Conservation (phyloP, 2,329 filamentous ascomycete species). For the Talaromyces sp. region DNA sequence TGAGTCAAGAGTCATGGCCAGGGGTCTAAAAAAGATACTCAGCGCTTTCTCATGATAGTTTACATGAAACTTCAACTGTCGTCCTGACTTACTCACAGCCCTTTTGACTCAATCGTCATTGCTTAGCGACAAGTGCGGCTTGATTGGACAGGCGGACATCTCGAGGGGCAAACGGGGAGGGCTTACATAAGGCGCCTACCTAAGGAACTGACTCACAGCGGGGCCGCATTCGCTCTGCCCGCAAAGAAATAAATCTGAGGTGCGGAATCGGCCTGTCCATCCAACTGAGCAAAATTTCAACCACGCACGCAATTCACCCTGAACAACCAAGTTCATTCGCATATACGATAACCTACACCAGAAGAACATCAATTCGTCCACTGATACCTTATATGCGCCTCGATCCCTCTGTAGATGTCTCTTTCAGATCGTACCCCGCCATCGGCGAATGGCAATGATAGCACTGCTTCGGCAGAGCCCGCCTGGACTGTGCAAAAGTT, state of each 20-base stretch:
- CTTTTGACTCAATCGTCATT: neutral
- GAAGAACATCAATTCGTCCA: neutral
- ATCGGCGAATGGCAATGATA: slow-evolving; percentile 16
- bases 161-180: neutral
- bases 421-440: slow-evolving; percentile 17
- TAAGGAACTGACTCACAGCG: slow-evolving; percentile 2
- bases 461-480: slow-evolving; percentile 21
- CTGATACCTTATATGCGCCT: neutral
- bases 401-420: slow-evolving; percentile 14
- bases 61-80: neutral
- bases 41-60: neutral
- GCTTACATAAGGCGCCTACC: neutral
- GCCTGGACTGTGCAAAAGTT: slow-evolving; percentile 92
- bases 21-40: neutral
- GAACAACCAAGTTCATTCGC: neutral
- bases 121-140: neutral
- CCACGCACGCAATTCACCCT: neutral
- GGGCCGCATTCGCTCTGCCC: slow-evolving; percentile 7
- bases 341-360: neutral
- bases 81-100: neutral
- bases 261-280: slow-evolving; percentile 8
- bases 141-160: neutral
- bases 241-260: slow-evolving; percentile 4
- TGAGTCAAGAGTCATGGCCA: neutral
- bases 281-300: neutral